phyloP scores from a whole-genome alignment of 2,329 filamentous ascomycete genomes.

The Sporothrix pallida region DNA sequence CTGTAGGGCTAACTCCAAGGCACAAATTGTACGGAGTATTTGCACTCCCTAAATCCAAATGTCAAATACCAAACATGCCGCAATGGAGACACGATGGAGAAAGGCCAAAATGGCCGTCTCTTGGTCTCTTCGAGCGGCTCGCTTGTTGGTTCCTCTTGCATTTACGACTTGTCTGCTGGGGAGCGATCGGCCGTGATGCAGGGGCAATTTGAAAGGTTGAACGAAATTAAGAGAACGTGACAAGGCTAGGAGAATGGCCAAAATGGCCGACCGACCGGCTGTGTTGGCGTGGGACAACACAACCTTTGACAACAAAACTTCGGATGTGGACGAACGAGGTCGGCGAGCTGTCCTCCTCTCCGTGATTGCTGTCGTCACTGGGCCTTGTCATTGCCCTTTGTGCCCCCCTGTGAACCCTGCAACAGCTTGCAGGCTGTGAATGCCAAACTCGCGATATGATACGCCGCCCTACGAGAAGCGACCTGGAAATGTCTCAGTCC shows the following conservation, averaged over 20 bases:
- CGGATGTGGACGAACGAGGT: background rate
- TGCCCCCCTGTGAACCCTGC: too few relatives aligned
- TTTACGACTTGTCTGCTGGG: background rate
- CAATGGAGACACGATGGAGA: constrained; percentile 5
- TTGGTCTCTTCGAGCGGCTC: too few relatives aligned
- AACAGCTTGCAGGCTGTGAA: background rate
- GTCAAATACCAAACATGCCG: background rate
- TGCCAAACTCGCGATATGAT: constrained; percentile 10
- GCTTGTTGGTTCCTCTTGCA: background rate
- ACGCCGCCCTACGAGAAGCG: constrained; percentile 22
- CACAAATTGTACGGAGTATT: background rate
- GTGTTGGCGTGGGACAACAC: constrained; percentile 8
- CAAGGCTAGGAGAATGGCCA: background rate
- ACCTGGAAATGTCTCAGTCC: background rate
- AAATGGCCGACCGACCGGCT: background rate
- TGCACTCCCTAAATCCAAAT: background rate
- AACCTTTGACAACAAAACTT: background rate
- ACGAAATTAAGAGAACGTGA: background rate
- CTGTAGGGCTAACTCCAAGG: constrained; percentile 23
- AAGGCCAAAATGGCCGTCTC: too few relatives aligned
- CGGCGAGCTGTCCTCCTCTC: background rate
- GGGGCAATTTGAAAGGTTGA: background rate
- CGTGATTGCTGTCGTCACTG: background rate
- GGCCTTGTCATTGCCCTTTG: too few relatives aligned
- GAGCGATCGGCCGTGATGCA: background rate